A percentile compares a stretch with the other conserved stretches of the same genome.
Evolutionary conservation across 2,329 filamentous ascomycete genomes (phyloP).

Genomic region (Alternaria postmessia): DNA sequence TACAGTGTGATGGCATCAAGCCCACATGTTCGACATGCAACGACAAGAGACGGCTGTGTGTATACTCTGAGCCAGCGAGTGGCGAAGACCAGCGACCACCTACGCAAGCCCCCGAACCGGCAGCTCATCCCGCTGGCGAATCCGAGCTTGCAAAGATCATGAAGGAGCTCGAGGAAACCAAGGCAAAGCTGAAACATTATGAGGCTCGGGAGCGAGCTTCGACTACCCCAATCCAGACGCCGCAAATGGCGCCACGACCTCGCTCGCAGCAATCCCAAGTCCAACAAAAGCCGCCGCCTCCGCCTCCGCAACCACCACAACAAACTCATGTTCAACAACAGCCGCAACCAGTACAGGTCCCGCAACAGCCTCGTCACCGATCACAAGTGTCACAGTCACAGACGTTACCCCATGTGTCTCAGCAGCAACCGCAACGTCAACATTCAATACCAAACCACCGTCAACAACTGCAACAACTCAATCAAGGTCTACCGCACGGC

Average conservation of each 20-base stretch:
- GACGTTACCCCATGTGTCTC: slow-evolving; percentile 9
- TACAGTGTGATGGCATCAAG: slow-evolving; percentile 46
- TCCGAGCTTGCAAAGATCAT: slow-evolving; percentile 47
- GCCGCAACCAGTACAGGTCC: slow-evolving; percentile 9
- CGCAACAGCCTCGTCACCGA: slow-evolving; percentile 20
- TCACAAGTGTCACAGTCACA: slow-evolving; percentile 22
- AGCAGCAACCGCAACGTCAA: slow-evolving; percentile 26
- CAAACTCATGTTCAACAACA: slow-evolving; percentile 27
- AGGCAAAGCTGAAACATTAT: slow-evolving; percentile 44
- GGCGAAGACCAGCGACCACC: slow-evolving; percentile 33
- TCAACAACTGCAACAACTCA: slow-evolving; percentile 36
- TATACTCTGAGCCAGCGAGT: slow-evolving; percentile 36
- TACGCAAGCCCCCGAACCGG: slow-evolving; percentile 18
- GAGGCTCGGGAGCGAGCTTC: slow-evolving; percentile 44
- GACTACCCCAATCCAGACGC: slow-evolving; percentile 37
- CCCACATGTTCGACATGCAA: slow-evolving; percentile 47
- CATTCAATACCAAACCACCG: slow-evolving; percentile 25
- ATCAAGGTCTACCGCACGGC: slow-evolving; percentile 20
- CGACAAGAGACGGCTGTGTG: slow-evolving; percentile 47
- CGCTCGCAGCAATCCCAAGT: slow-evolving; percentile 23
- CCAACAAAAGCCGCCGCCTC: slow-evolving; percentile 17
- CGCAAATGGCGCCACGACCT: slow-evolving; percentile 28
- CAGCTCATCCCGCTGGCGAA: slow-evolving; percentile 31
- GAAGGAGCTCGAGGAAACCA: slow-evolving; percentile 48
- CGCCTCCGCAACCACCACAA: slow-evolving; percentile 16